A percentile compares a stretch with the other conserved stretches of the same genome.
Conservation (phyloP, 2,329 filamentous ascomycete genomes). For the Penicillium sp. region DNA sequence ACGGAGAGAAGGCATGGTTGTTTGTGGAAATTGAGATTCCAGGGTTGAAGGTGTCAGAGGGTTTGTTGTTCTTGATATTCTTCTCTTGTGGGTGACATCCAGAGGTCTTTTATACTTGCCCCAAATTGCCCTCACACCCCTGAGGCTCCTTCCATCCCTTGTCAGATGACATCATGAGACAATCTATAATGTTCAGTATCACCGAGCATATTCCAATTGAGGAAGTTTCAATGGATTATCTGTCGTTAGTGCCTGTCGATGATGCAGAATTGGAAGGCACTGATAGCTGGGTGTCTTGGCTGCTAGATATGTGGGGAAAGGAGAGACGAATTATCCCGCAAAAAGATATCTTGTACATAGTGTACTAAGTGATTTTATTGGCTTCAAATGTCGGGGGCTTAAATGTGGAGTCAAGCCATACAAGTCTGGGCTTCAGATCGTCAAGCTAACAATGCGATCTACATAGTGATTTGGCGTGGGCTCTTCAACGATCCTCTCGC, state of each 20-base stretch:
- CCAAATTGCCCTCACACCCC: too few relatives aligned
- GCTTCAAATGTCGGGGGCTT: not conserved
- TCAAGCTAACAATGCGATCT: not conserved
- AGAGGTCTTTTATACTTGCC: not conserved
- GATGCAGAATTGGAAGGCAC: not conserved
- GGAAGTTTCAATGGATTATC: not conserved
- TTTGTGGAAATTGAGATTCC: not conserved
- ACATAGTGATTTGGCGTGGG: not conserved
- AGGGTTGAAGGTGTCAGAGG: not conserved
- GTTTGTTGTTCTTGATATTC: not conserved
- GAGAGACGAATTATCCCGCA: too few relatives aligned
- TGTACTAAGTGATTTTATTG: not conserved
- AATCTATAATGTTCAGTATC: too few relatives aligned
- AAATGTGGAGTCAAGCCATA: not conserved
- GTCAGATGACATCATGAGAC: too few relatives aligned
- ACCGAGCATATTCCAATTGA: too few relatives aligned
- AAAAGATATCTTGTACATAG: too few relatives aligned
- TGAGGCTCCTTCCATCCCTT: too few relatives aligned
- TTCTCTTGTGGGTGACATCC: not conserved
- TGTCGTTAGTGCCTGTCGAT: not conserved
- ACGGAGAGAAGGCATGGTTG: constrained; percentile 12
- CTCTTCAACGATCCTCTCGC: not conserved
- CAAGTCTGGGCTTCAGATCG: not conserved
- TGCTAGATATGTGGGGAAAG: too few relatives aligned
- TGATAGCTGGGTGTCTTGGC: not conserved